Base-by-base conservation (phyloP, 2,329 filamentous ascomycete genomes). In the Hypoxylon sp. region DNA sequence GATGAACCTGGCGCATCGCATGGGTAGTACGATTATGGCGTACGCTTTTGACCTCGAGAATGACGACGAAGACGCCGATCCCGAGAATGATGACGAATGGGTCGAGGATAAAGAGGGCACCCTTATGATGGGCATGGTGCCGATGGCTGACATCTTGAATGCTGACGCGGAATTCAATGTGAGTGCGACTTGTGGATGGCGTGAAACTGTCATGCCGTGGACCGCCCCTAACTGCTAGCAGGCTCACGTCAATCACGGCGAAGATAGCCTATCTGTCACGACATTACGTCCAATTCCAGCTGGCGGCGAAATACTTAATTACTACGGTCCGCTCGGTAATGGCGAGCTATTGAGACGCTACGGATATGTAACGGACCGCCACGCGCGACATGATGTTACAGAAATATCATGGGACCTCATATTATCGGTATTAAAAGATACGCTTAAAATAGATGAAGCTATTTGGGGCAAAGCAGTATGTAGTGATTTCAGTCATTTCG, bases 21-120 rank as follows among this genome's bases (percentile, higher is more conserved):
- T 97, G 89, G 93, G 92, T 1, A 94, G 91, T 65, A 88, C 91
- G 14, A 95, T 97, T 70, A 96, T 97, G 93, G 91, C 93, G 0
- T 97, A 97, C 75, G 93, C 93, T 0, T 97, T 97, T 75, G 93
- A 97, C 70, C 85, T 97, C 5, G 86, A 87, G 49, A 82, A 82
- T 6, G 79, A 81, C 3, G 79, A 78, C 2, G 75, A 81, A 0
- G 85, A 80, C 0, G 84, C 88, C 20, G 82, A 88, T 3, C 82
- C 87, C 0, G 86, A 88, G 1, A 85, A 88, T 2, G 81, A 85
- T 5, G 88, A 89, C 22, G 88, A 87, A 44, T 91, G 89, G 81
- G 83, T 90, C 0, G 88, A 90, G 60, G 89, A 91, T 59, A 83
- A 84, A 52, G 83, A 89, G 2, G 82, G 81, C 7, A 82, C 82